Conservation (phyloP, 345 rosid species). For the Ailanthus altissimus region DNA sequence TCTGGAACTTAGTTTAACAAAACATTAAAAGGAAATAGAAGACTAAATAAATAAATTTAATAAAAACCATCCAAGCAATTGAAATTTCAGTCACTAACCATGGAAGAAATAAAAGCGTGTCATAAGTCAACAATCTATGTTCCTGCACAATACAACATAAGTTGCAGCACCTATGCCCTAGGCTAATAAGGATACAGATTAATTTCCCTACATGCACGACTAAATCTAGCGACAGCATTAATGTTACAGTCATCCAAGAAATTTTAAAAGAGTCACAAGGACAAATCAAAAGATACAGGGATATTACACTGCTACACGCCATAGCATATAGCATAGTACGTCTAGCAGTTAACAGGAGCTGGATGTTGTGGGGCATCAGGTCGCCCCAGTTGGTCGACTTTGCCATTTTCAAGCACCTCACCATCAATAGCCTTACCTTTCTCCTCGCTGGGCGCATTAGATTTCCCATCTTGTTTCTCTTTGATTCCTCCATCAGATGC, state of each 20-base stretch:
- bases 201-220: slow-evolving; percentile 31
- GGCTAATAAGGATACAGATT: slow-evolving; percentile 21
- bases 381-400: slow-evolving; percentile 32
- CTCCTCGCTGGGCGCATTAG: slow-evolving; percentile 28
- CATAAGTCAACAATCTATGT: slow-evolving; percentile 24
- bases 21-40: no score
- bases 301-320: slow-evolving; percentile 18
- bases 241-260: slow-evolving; percentile 45
- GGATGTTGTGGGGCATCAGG: slow-evolving; percentile 29
- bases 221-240: slow-evolving; percentile 34
- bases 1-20: not conserved
- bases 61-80: not conserved
- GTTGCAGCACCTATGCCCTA: slow-evolving; percentile 25
- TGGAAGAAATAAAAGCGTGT: not conserved
- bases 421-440: slow-evolving; percentile 34
- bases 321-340: not conserved
- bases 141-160: slow-evolving; percentile 36
- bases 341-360: slow-evolving; percentile 42
- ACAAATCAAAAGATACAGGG: slow-evolving; percentile 9
- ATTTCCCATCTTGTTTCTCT: slow-evolving; percentile 31
- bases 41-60: no score
- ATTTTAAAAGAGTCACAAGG: slow-evolving; percentile 24
- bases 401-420: slow-evolving; percentile 40
- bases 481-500: slow-evolving; percentile 33
- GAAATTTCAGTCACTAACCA: slow-evolving; percentile 24